Evolutionary conservation across 306 rosid species (phyloP).

Genomic region (Quercus alba): DNA sequence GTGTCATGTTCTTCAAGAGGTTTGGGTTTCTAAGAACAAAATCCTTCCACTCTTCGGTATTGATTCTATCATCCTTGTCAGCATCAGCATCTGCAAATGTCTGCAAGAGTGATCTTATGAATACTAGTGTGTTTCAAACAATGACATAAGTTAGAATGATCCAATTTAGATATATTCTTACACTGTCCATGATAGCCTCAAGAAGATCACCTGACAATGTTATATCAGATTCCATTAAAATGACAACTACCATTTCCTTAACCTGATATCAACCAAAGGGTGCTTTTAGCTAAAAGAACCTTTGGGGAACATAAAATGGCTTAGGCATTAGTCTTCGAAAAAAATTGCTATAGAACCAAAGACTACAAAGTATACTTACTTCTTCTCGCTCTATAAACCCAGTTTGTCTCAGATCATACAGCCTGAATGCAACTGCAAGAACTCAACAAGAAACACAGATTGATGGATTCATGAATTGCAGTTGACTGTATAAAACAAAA

Average conservation of each 20-base stretch:
- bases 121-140: not conserved
- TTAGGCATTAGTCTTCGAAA: not conserved
- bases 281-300: not conserved
- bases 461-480: slow-evolving; percentile 14
- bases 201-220: slow-evolving; percentile 68
- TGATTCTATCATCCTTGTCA: slow-evolving; percentile 73
- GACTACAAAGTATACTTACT: slow-evolving; percentile 39
- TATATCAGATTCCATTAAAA: slow-evolving; percentile 63
- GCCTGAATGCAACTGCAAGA: slow-evolving; percentile 73
- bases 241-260: slow-evolving; percentile 76
- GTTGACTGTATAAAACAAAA: slow-evolving; percentile 1
- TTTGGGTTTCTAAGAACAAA: slow-evolving; percentile 57
- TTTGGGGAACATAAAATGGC: not conserved
- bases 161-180: slow-evolving; percentile 11
- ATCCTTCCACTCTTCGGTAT: slow-evolving; percentile 71
- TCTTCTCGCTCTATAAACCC: slow-evolving; percentile 82
- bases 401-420: slow-evolving; percentile 73
- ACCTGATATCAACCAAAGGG: slow-evolving; percentile 48
- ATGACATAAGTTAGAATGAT: not conserved
- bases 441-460: slow-evolving; percentile 11
- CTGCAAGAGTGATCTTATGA: slow-evolving; percentile 26
- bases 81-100: slow-evolving; percentile 68
- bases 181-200: slow-evolving; percentile 71
- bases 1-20: slow-evolving; percentile 81
- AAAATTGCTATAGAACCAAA: too few relatives aligned